Evolutionary conservation across 2,329 filamentous ascomycete genomes (phyloP).

Genomic region (Gremmenia infestans): DNA sequence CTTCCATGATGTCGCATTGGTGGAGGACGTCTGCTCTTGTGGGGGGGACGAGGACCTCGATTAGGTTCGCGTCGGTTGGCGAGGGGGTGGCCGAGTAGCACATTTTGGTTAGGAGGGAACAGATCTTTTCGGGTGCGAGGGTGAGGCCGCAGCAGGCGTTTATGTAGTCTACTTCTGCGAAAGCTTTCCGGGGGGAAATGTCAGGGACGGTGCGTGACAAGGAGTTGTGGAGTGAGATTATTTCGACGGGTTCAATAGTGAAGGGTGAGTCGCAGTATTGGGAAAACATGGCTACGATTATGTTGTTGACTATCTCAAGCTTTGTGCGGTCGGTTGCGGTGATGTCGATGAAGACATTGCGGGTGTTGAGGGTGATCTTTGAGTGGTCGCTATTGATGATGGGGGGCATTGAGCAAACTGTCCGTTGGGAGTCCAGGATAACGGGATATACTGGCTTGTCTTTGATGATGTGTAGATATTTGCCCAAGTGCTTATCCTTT

Average conservation of each 20-base stretch:
- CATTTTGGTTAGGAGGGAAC: constrained; percentile 82
- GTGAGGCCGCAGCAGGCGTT: constrained; percentile 85
- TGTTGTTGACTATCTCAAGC: constrained; percentile 90
- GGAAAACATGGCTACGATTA: constrained; percentile 96
- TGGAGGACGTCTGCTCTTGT: constrained; percentile 94
- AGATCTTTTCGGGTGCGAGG: constrained; percentile 69
- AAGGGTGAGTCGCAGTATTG: constrained; percentile 83
- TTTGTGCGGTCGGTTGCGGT: constrained; percentile 96
- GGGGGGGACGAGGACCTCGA: constrained; percentile 79
- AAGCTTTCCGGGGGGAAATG: constrained; percentile 67
- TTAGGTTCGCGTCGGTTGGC: constrained; percentile 58
- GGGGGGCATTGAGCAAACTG: constrained; percentile 88
- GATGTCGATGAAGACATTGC: constrained; percentile 94
- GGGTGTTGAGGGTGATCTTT: constrained; percentile 88
- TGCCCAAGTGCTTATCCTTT: constrained; percentile 85
- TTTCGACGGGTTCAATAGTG: constrained; percentile 89
- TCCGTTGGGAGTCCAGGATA: constrained; percentile 83
- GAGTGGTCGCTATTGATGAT: constrained; percentile 98
- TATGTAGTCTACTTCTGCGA: constrained; percentile 88
- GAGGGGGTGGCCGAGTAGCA: constrained; percentile 78
- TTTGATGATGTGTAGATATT: constrained; percentile 88
- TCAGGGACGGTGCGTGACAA: constrained; percentile 77
- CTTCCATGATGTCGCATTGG: constrained; percentile 98
- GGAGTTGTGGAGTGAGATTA: constrained; percentile 86
- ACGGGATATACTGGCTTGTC: constrained; percentile 93